phyloP scores from a whole-genome alignment of 108 stramenopile species.

The Aurantiochytrium sp. region DNA sequence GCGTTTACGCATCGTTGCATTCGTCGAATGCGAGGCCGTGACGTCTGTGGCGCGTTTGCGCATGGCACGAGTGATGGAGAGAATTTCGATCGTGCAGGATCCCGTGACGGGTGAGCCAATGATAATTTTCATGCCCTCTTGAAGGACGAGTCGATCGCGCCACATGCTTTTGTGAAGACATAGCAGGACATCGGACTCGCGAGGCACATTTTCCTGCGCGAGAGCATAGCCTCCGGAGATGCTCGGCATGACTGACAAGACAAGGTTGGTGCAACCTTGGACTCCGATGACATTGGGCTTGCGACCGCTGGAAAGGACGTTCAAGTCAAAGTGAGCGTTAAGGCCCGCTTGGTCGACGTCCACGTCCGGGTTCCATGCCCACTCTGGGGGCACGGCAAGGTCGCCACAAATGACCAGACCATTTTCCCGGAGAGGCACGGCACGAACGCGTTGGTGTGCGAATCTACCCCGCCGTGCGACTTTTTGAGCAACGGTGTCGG shows the following conservation, averaged over 20 bases:
- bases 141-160: neutral
- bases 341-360: neutral
- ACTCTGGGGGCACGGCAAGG: neutral
- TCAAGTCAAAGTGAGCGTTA: neutral
- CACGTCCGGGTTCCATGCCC: neutral
- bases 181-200: neutral
- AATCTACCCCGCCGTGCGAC: neutral
- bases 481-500: neutral
- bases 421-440: neutral
- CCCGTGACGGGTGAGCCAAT: neutral
- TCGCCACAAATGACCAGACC: neutral
- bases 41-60: neutral
- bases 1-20: too few species aligned
- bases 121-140: neutral
- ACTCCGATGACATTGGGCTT: neutral
- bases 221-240: neutral
- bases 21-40: too few species aligned
- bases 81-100: neutral
- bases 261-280: neutral
- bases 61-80: neutral
- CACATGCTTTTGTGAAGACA: slow-evolving; percentile 8
- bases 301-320: neutral
- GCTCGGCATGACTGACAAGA: neutral
- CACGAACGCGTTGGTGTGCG: neutral
- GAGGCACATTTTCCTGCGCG: neutral